Base-by-base conservation (phyloP, 106 monocot species). In the Vanilla planifolia region DNA sequence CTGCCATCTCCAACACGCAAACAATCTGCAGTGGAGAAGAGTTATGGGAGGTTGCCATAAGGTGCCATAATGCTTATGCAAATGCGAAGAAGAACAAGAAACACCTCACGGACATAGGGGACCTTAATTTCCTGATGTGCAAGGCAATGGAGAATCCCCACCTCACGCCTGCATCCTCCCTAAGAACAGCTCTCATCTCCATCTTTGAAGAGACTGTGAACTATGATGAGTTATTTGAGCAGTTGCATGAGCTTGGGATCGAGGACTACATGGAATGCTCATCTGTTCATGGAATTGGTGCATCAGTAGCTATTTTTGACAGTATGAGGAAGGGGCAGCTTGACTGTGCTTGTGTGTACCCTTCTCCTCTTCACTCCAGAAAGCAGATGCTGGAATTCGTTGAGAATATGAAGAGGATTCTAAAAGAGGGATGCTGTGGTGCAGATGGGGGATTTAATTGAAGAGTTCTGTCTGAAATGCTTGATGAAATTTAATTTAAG, bases 41-140 rank as follows among this genome's bases (percentile, higher is more conserved):
- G 2, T 51, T 89, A 26, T 95, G 95, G 95, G 89, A 90, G 36
- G 42, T 90, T 8, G 80, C 86, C 7, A 25, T 2, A 10, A 85
- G 77, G 51, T 84, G 80, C 70, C 71, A 86, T 53, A 28, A 57
- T 13, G 34, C 95, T 51, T 76, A 83, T 35, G 59, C 80, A 8
- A 79, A 43, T 24, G 67, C 89, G 11, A 72, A 59, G 44, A 53
- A 13, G 52, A 74, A 71, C 51, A 80, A 79, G 78, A 95, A 86
- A 63, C 89, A 95, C 53, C 71, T 95, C 4, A 71, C 74, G 2
- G 95, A 95, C 51, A 72, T 95, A 8, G 71, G 53, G 0, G 95
- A 95, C 11, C 80, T 95, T 44, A 95, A 89, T 74, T 80, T 78
- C 62, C 76, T 95, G 8, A 83, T 95, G 89, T 74, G 83, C 61